Conservation (phyloP, 2,329 filamentous ascomycete species). For the Ophiostoma pallidulum region DNA sequence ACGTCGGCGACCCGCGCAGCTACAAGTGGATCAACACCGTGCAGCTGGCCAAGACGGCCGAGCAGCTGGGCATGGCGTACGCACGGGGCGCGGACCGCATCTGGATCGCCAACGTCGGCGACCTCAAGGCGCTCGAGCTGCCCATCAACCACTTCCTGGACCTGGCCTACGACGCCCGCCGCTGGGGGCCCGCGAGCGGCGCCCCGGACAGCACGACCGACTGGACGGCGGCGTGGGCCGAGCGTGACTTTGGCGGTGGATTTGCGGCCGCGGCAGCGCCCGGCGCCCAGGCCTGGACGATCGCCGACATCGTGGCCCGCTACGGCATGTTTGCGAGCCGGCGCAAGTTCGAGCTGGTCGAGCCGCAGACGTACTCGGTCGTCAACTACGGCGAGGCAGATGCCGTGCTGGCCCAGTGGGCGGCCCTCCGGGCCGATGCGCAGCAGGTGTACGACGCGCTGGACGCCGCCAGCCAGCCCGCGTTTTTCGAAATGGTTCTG, state of each 20-base stretch:
- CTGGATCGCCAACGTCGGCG: constrained; percentile 60
- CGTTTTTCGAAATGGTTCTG: constrained; percentile 55
- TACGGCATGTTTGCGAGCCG: constrained; percentile 48
- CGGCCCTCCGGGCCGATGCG: constrained; percentile 40
- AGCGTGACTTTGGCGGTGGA: constrained; percentile 44
- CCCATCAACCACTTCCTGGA: constrained; percentile 60
- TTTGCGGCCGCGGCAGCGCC: constrained; percentile 27
- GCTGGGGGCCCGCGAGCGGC: constrained; percentile 43
- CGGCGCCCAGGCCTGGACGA: constrained; percentile 32
- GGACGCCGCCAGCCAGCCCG: constrained; percentile 37
- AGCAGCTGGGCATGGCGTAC: constrained; percentile 52
- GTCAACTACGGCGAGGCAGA: constrained; percentile 58
- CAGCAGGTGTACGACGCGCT: constrained; percentile 47
- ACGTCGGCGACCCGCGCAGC: constrained; percentile 37
- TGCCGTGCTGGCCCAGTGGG: constrained; percentile 46
- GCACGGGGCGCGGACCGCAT: constrained; percentile 49
- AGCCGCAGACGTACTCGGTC: constrained; percentile 48
- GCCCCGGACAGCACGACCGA: constrained; percentile 42
- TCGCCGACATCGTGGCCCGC: constrained; percentile 41
- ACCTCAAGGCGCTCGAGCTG: constrained; percentile 55
- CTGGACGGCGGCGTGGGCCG: constrained; percentile 45
- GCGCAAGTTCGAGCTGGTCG: constrained; percentile 54
- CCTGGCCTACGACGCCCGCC: constrained; percentile 53
- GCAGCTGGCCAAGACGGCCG: constrained; percentile 50
- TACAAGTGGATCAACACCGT: constrained; percentile 58